A percentile compares a stretch with the other conserved stretches of the same genome.
phyloP scores from a whole-genome alignment of 768 basidiomycete genomes.

The Amylocystis lapponica region DNA sequence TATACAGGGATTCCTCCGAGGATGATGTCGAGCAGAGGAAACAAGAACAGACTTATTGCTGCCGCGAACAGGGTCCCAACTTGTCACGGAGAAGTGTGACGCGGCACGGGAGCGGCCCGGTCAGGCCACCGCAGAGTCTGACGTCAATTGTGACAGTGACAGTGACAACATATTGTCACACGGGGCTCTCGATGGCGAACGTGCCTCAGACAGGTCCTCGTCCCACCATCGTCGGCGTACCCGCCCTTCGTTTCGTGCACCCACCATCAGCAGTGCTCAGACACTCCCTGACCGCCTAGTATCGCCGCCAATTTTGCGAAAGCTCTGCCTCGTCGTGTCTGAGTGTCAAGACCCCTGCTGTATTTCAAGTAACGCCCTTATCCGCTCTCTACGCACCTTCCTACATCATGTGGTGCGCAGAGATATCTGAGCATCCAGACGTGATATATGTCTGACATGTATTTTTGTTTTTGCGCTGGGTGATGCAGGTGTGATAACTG shows the following conservation, averaged over 20 bases:
- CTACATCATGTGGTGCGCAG: conserved; percentile 21
- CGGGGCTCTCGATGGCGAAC: conserved; percentile 15
- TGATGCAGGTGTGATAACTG: conserved; percentile 79
- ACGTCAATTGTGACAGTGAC: too few relatives aligned
- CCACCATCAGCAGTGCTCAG: conserved; percentile 9
- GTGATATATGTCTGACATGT: conserved; percentile 1
- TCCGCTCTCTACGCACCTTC: background rate
- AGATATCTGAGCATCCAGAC: background rate
- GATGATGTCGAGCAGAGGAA: too few relatives aligned
- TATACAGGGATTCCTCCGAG: too few relatives aligned
- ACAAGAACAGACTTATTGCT: too few relatives aligned
- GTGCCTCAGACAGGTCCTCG: conserved; percentile 12
- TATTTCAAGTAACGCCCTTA: background rate
- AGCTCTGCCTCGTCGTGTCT: background rate
- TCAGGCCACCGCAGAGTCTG: too few relatives aligned
- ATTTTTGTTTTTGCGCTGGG: conserved; percentile 4
- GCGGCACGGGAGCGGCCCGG: too few relatives aligned
- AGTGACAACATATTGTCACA: too few relatives aligned
- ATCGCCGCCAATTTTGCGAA: too few relatives aligned
- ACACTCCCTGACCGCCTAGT: too few relatives aligned
- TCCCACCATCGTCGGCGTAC: conserved; percentile 12
- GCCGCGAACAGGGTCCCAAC: too few relatives aligned
- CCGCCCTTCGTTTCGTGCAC: conserved; percentile 11
- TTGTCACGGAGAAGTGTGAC: too few relatives aligned
- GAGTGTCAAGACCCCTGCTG: conserved; percentile 5